These are phyloP conservation scores for Vachellia collinsii DNA, from an alignment of 306 rosid genomes.

Conservation along the genomic window DNA sequence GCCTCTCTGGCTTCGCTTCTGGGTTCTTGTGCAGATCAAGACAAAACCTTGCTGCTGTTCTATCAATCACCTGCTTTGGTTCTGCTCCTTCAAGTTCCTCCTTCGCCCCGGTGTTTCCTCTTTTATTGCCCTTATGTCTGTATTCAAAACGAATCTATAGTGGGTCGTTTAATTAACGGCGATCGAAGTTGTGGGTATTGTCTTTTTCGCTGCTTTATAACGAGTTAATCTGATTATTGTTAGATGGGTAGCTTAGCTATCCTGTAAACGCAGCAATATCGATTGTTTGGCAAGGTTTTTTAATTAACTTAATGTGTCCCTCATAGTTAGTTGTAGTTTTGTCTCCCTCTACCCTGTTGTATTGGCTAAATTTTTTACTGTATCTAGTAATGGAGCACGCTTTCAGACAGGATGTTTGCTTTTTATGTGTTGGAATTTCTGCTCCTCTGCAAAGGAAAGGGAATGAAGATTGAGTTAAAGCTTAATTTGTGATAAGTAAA, in stretches of 20 bases:
- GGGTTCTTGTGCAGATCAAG: conserved; percentile 36
- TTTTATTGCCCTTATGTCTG: background rate
- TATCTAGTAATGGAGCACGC: background rate
- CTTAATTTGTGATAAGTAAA: background rate
- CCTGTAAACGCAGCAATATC: conserved; percentile 8
- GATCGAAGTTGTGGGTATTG: background rate
- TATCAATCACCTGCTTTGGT: conserved; percentile 7
- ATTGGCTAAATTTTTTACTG: conserved; percentile 22
- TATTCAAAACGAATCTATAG: background rate
- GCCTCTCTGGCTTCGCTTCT: conserved; percentile 2
- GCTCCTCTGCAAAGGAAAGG: conserved; percentile 6
- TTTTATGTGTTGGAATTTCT: conserved; percentile 13
- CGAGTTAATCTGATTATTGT: conserved; percentile 15
- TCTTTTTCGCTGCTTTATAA: conserved; percentile 14
- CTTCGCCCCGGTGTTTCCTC: background rate
- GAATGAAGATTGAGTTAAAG: conserved; percentile 8
- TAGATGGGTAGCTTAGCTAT: background rate
- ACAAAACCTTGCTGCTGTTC: conserved; percentile 11
- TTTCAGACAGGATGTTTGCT: conserved; percentile 1
- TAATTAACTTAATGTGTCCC: conserved; percentile 16
- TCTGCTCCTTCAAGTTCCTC: conserved; percentile 15
- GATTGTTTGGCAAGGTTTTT: conserved; percentile 7
- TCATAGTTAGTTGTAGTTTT: background rate
- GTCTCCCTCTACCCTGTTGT: background rate
- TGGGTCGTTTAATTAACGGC: conserved; percentile 16